Evolutionary conservation across 2,329 filamentous ascomycete species (phyloP), one percentile per base, ranked within the genome.

Genomic region (Lachnellula hyalina): DNA sequence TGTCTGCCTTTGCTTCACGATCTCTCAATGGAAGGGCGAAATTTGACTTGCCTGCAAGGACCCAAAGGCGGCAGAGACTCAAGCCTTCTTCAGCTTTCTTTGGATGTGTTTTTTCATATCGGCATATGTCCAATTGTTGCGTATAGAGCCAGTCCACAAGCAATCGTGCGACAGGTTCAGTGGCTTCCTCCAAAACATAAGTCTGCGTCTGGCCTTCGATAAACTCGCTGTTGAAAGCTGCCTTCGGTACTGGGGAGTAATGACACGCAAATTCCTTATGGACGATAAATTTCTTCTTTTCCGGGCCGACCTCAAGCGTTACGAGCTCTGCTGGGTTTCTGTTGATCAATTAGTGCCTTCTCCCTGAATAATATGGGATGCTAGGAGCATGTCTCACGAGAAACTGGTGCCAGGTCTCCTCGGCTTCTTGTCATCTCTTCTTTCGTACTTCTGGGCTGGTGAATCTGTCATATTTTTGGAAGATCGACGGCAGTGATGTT

Each of bases 241-340:
- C 48, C 5, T 35, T 14, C 9, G 55, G 32, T 1, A 55, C 52
- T 1, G 47, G 44, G 1, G 52, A 57, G 6, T 51, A 42, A 8
- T 45, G 28, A 42, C 49, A 59, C 4, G 54, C 57, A 21, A 51
- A 19, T 9, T 50, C 46, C 41, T 53, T 55, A 32, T 59, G 57
- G 7, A 55, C 42, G 1, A 50, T 15, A 17, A 56, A 56, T 28
- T 25, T 25, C 15, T 51, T 19, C 5, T 9, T 48, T 6, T 15
- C 25, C 3, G 40, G 15, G 4, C 40, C 40, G 17, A 42, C 15
- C 2, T 17, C 40, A 5, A 42, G 40, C 14, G 40, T 42, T 6
- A 42, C 40, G 5, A 42, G 40, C 40, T 42, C 38, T 14, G 40
- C 3, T n/a, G 12, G 40, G 17, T 17, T 42, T 5, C 35, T 38